Base-by-base conservation (phyloP, 768 basidiomycete genomes). In the Tylopilus sp. region DNA sequence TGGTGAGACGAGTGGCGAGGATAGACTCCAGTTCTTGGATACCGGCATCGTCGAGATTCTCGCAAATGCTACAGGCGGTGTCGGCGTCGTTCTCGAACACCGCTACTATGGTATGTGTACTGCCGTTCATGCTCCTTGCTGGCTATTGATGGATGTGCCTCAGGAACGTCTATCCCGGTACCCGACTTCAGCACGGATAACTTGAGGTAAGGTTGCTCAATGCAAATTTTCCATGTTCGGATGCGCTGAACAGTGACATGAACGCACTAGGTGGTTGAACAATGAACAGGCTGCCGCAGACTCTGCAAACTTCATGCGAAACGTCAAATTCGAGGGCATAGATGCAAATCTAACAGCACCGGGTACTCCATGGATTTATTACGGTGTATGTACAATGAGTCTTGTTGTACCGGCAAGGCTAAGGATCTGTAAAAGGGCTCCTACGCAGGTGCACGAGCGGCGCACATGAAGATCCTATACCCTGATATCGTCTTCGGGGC, bases 81-180 rank as follows among this genome's bases (percentile, higher is more conserved):
- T 98, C 6, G 87, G 88, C 18, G 80, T 97, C 38, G 81, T 98
- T n/a, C 75, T 98, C 31, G 94, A 98, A 66, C 94, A 98, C 68
- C 80, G 94, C 55, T 93, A 88, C 67, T 95, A 95, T 65, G 91
- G 93, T 72, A 51, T 15, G 72, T 25, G 59, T 23, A 25, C 7
- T 31, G n/a, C 11, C 45, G 3, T 20, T 31, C 20, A 39, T 47
- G 48, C 11, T 22, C 7, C 15, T 22, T 11, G 4, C 4, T 22
- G 17, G 7, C n/a, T 5, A 42, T 39, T 18, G 35, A 22, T 36
- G 17, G 12, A 50, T n/a, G 38, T 28, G 43, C 39, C 6, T 18
- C 47, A 90, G 88, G 89, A 17, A 63, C 79, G 40, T 94, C 91
- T 7, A 75, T 90, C 11, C 87, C 90, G 1, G 87, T 91, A 20